A percentile compares a stretch with the other conserved stretches of the same genome.
Evolutionary conservation across 805 yeast genomes (phyloP).

Genomic region (Metschnikowia vanudenii): DNA sequence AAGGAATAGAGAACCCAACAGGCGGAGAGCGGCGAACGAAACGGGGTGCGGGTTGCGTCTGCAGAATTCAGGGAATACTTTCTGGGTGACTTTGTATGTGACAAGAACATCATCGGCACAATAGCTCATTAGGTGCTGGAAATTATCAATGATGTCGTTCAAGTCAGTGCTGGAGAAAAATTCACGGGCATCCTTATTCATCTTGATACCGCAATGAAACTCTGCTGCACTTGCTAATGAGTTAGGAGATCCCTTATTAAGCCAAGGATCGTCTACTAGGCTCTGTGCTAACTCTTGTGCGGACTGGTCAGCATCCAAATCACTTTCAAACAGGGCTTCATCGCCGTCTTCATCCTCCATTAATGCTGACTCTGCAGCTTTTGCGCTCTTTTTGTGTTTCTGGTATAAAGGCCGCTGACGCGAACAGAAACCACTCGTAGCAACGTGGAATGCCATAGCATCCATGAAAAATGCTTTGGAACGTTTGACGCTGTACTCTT

Average conservation of each 20-base stretch:
- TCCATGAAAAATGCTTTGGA: conserved; percentile 81
- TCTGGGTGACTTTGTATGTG: conserved; percentile 67
- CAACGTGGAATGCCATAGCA: conserved; percentile 90
- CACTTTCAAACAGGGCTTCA: conserved; percentile 4
- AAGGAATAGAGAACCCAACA: conserved; percentile 67
- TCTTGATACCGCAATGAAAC: conserved; percentile 66
- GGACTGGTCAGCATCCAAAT: conserved; percentile 16
- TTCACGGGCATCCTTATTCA: conserved; percentile 70
- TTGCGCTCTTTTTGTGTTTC: conserved; percentile 47
- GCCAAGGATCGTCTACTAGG: conserved; percentile 76
- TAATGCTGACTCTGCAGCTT: conserved; percentile 16
- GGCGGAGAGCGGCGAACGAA: conserved; percentile 81
- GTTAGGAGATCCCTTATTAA: conserved; percentile 70
- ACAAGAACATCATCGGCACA: conserved; percentile 83
- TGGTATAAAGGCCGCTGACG: conserved; percentile 81
- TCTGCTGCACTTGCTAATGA: conserved; percentile 76
- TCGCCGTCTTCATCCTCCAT: conserved; percentile 21
- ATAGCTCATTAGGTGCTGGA: conserved; percentile 64
- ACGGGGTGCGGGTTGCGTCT: conserved; percentile 88
- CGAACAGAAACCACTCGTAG: conserved; percentile 89
- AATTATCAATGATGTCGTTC: conserved; percentile 50
- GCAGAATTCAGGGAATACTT: conserved; percentile 67
- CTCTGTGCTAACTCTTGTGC: conserved; percentile 28
- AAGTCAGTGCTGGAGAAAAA: conserved; percentile 57
- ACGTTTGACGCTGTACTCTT: conserved; percentile 70